These are phyloP conservation scores for Saccharomycopsis sp. DNA, from an alignment of 805 yeast species.

Conservation along the genomic window DNA sequence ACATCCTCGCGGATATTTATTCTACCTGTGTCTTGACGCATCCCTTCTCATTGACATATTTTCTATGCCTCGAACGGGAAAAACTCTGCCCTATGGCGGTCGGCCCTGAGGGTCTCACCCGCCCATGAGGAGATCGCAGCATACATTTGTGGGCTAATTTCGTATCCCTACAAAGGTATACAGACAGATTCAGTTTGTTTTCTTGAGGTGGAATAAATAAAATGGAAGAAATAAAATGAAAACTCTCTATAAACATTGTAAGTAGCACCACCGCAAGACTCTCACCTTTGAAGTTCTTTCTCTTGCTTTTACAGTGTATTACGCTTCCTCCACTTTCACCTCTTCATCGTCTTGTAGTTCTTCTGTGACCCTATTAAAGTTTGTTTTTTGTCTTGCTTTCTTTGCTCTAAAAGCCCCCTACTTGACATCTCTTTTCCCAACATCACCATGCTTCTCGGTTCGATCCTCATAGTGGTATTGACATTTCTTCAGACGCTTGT, in stretches of 20 bases:
- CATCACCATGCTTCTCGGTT: background rate
- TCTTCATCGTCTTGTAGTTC: too few relatives aligned
- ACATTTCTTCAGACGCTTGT: conserved; percentile 18
- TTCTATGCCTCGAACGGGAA: background rate
- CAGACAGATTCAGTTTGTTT: background rate
- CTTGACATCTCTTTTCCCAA: background rate
- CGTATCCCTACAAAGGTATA: background rate
- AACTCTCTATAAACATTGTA: too few relatives aligned
- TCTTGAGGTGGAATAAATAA: background rate
- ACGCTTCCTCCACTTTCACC: too few relatives aligned
- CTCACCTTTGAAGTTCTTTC: too few relatives aligned
- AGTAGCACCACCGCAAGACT: too few relatives aligned
- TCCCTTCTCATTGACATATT: background rate
- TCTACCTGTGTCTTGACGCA: background rate
- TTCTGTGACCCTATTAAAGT: background rate
- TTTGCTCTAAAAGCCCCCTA: background rate
- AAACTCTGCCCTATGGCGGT: background rate
- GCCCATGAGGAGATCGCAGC: background rate
- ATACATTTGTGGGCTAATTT: background rate
- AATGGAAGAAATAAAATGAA: too few relatives aligned
- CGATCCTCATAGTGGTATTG: background rate
- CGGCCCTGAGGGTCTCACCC: background rate
- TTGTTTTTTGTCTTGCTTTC: background rate
- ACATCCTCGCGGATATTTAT: too few relatives aligned
- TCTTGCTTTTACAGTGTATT: too few relatives aligned